Evolutionary conservation across 495 filamentous ascomycete species (phyloP), one percentile per base, ranked within the genome.

Genomic region (Tuber indicum): DNA sequence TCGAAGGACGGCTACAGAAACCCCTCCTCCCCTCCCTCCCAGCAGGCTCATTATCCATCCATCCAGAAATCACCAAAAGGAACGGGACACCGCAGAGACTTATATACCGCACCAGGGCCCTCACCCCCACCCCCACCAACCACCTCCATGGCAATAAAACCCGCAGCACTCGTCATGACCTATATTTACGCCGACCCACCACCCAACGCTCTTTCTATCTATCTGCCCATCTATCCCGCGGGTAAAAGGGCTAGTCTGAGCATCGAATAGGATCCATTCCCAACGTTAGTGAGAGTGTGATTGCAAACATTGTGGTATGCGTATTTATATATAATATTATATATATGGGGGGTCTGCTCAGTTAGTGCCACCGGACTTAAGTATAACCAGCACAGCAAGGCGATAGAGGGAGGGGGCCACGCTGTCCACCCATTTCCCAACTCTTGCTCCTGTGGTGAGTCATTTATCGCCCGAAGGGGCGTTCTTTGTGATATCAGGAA

Each of bases 101-200:
- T 62, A 62, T 62, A 62, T 62, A 62, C 52, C 52, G 52, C 52
- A 62, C 52, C 52, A 58, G 52, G 52, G 32, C n/a, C n/a, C 52
- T 66, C 8, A 43, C 52, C 26, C 52, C n/a, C 52, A 14, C 52
- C n/a, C 3, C 23, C n/a, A 26, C 52, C 52, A 26, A 62, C 58
- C 58, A 32, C 58, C 58, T 0, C 14, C 26, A 66, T 1, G 26
- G 26, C 26, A 36, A 66, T 66, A 66, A 66, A 66, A 26, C 58
- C 58, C 58, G 58, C 58, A 66, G 58, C 58, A 66, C 58, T 7
- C 58, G 58, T 66, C 58, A 66, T 32, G 14, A 36, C 58, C 26
- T 66, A 66, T 66, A 66, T 66, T 66, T 66, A 26, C 58, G 36
- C 58, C 26, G n/a, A 66, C 14, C 26, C 26, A 66, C 58, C 58